phyloP scores from a whole-genome alignment of 2,329 filamentous ascomycete species.

The Passalora sequoiae region DNA sequence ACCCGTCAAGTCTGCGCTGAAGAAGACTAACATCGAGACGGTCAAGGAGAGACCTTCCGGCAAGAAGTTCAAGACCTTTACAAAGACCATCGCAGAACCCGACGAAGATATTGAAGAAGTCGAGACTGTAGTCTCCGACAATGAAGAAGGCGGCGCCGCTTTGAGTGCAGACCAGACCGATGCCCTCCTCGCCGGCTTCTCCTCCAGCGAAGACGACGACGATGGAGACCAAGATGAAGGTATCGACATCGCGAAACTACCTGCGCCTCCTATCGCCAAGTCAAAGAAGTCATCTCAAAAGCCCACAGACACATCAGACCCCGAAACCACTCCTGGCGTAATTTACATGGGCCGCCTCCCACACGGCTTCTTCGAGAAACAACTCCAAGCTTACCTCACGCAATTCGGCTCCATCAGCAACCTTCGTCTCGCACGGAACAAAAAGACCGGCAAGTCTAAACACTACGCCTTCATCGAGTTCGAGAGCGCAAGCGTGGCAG shows the following conservation, averaged over 20 bases:
- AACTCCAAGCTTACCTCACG: slow-evolving; percentile 88
- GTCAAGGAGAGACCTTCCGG: slow-evolving; percentile 11
- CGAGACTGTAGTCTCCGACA: slow-evolving; percentile 20
- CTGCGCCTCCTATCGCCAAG: slow-evolving; percentile 31
- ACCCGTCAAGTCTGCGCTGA: slow-evolving; percentile 32
- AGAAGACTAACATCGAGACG: slow-evolving; percentile 24
- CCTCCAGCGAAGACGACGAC: slow-evolving; percentile 42
- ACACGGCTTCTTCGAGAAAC: slow-evolving; percentile 93
- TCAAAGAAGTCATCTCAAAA: slow-evolving; percentile 43
- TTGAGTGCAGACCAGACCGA: slow-evolving; percentile 45
- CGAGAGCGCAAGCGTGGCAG: slow-evolving; percentile 66
- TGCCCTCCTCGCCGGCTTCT: slow-evolving; percentile 49
- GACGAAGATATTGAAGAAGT: slow-evolving; percentile 17
- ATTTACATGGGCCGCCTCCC: slow-evolving; percentile 88
- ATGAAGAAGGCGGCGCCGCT: slow-evolving; percentile 30
- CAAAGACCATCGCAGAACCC: slow-evolving; percentile 18
- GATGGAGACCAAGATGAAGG: slow-evolving; percentile 35
- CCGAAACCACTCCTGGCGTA: slow-evolving; percentile 62
- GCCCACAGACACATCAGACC: slow-evolving; percentile 42
- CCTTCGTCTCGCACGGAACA: slow-evolving; percentile 83
- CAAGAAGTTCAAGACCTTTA: slow-evolving; percentile 14
- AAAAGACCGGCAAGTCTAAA: slow-evolving; percentile 82
- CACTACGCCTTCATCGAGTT: slow-evolving; percentile 97
- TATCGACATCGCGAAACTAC: slow-evolving; percentile 36
- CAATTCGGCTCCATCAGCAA: slow-evolving; percentile 83